These are phyloP conservation scores for Scolecobasidium constrictum DNA, from an alignment of 2,329 filamentous ascomycete species.

Conservation along the genomic window DNA sequence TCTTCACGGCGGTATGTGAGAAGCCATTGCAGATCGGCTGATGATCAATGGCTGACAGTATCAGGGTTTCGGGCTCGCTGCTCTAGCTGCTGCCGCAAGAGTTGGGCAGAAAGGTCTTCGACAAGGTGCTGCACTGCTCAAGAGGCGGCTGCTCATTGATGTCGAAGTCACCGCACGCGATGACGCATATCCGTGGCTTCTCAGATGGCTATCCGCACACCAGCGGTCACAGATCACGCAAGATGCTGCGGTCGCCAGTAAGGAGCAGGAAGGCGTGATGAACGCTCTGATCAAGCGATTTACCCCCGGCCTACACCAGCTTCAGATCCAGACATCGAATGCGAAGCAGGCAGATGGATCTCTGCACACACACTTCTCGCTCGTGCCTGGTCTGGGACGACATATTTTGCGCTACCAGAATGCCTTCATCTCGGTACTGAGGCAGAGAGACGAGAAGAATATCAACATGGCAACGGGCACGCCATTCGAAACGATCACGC, in stretches of 20 bases:
- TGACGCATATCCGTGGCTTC: constrained; percentile 84
- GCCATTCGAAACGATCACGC: constrained; percentile 85
- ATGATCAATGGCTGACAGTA: constrained; percentile 1
- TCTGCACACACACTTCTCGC: constrained; percentile 67
- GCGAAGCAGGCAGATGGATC: constrained; percentile 54
- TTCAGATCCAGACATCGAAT: constrained; percentile 54
- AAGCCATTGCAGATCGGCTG: constrained; percentile 17
- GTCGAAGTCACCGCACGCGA: constrained; percentile 94
- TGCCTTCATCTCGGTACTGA: constrained; percentile 77
- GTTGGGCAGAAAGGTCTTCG: constrained; percentile 70
- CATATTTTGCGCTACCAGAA: constrained; percentile 81
- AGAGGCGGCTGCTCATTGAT: constrained; percentile 81
- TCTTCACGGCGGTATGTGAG: constrained; percentile 45
- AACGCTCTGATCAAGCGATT: constrained; percentile 45
- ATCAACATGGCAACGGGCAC: constrained; percentile 70
- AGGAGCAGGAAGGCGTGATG: constrained; percentile 25
- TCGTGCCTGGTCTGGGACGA: constrained; percentile 83
- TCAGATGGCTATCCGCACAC: constrained; percentile 86
- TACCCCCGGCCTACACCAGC: constrained; percentile 50
- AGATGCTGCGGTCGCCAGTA: constrained; percentile 16
- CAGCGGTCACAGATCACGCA: constrained; percentile 44
- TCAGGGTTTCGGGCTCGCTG: constrained; percentile 78
- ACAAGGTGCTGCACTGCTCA: constrained; percentile 60
- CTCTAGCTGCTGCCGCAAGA: constrained; percentile 70
- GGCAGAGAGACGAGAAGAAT: constrained; percentile 81